Percentiles rank a stretch among this genome's conserved stretches.
phyloP scores from a whole-genome alignment of 805 yeast genomes.

The Wickerhamiella siamensis region DNA sequence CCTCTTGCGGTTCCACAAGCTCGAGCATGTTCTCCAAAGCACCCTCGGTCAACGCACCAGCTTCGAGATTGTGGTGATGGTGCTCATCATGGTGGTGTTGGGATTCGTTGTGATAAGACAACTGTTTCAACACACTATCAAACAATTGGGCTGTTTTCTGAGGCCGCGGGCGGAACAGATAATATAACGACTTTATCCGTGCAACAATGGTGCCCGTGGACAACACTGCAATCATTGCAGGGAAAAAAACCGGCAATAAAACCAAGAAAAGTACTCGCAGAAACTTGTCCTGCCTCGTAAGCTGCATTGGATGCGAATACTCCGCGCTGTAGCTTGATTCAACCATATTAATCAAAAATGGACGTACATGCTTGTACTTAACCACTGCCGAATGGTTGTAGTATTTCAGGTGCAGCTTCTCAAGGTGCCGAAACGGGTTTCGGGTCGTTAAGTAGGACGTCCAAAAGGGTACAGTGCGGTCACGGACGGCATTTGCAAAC shows the following conservation, averaged over 20 bases:
- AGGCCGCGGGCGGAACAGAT: not conserved
- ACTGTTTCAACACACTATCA: not conserved
- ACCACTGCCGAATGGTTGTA: conserved; percentile 21
- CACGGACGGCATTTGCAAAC: conserved; percentile 66
- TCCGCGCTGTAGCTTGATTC: conserved; percentile 9
- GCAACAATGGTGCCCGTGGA: conserved; percentile 1
- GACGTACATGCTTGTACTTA: conserved; percentile 2
- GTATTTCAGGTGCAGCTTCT: conserved; percentile 30
- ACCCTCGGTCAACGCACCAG: conserved; percentile 1
- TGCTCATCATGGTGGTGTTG: not conserved
- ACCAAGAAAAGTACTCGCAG: conserved; percentile 5
- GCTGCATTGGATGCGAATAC: conserved; percentile 1
- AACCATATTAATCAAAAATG: conserved; percentile 17
- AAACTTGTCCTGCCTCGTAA: conserved; percentile 1
- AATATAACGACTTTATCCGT: too few species aligned
- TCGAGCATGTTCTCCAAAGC: not conserved
- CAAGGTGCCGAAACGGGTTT: conserved; percentile 56
- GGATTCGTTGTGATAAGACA: not conserved
- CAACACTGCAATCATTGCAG: conserved; percentile 9
- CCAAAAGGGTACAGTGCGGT: conserved; percentile 76
- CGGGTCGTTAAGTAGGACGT: conserved; percentile 63
- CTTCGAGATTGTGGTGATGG: not conserved
- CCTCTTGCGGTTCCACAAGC: not conserved
- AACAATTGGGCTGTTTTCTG: not conserved
- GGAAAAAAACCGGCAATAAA: conserved; percentile 8